Conservation (phyloP, 257 asterid genomes). For the Thymus mandschuricus region DNA sequence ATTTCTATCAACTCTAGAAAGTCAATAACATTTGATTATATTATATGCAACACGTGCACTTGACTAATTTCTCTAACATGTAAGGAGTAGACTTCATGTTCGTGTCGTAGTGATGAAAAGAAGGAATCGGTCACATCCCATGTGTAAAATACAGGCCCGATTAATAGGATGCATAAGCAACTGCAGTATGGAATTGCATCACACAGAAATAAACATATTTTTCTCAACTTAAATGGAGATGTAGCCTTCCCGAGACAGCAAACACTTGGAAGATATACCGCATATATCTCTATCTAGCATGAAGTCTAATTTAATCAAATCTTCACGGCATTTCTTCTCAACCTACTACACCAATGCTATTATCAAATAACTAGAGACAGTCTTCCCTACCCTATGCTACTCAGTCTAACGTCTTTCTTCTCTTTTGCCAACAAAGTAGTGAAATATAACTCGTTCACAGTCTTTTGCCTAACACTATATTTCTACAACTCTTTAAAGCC, state of each 20-base stretch:
- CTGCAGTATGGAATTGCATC: background rate
- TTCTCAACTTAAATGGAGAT: background rate
- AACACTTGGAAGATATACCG: conserved; percentile 11
- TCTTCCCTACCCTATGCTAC: background rate
- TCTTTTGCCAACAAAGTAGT: conserved; percentile 1
- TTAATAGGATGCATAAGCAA: conserved; percentile 17
- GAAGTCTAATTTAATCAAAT: conserved; percentile 6
- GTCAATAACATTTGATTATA: conserved; percentile 21
- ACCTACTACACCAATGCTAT: conserved; percentile 1
- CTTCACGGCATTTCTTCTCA: background rate
- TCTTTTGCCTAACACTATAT: conserved; percentile 5
- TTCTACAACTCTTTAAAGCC: conserved; percentile 2
- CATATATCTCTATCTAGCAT: background rate
- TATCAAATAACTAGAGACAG: background rate
- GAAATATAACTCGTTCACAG: background rate
- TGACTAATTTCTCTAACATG: conserved; percentile 12
- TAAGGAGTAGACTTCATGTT: background rate
- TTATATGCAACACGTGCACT: conserved; percentile 10
- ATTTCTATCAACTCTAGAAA: conserved; percentile 11
- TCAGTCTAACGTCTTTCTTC: background rate
- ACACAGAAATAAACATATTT: background rate
- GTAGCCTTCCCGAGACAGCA: conserved; percentile 10
- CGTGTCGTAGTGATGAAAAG: conserved; percentile 6
- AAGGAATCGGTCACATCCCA: background rate
- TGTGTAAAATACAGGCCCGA: conserved; percentile 6